Conservation (phyloP, 441 rosid genomes). For the Adansonia rubrostipa region DNA sequence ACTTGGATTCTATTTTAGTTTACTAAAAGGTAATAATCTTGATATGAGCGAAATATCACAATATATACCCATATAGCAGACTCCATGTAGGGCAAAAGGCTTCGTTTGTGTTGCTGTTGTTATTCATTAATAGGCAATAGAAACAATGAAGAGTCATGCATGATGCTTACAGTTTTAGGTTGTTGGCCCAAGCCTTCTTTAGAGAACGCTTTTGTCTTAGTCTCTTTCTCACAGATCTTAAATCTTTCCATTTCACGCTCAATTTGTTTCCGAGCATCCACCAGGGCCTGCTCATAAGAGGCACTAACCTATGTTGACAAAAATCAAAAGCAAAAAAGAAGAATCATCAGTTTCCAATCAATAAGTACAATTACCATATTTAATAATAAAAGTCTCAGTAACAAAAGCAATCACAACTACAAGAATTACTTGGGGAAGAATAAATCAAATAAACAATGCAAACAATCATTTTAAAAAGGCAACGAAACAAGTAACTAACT, state of each 20-base stretch:
- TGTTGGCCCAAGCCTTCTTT: conserved; percentile 90
- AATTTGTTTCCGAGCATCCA: conserved; percentile 82
- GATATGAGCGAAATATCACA: background rate
- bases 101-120: background rate
- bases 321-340: conserved; percentile 34
- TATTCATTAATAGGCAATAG: background rate
- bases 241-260: conserved; percentile 99
- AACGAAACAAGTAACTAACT: conserved; percentile 45
- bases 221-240: conserved; percentile 98
- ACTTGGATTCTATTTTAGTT: background rate
- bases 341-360: conserved; percentile 33
- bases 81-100: background rate
- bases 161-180: conserved; percentile 25
- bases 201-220: conserved; percentile 99
- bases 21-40: conserved; percentile 8
- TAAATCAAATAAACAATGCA: background rate
- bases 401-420: background rate
- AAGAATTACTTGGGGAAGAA: background rate
- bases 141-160: background rate
- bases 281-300: conserved; percentile 94
- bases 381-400: background rate
- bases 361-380: background rate
- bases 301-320: conserved; percentile 83
- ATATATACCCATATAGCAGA: background rate
- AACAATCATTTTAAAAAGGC: conserved; percentile 20